These are phyloP conservation scores for Penicillium fuscoglaucum DNA, from an alignment of 2,329 filamentous ascomycete genomes.

Conservation along the genomic window DNA sequence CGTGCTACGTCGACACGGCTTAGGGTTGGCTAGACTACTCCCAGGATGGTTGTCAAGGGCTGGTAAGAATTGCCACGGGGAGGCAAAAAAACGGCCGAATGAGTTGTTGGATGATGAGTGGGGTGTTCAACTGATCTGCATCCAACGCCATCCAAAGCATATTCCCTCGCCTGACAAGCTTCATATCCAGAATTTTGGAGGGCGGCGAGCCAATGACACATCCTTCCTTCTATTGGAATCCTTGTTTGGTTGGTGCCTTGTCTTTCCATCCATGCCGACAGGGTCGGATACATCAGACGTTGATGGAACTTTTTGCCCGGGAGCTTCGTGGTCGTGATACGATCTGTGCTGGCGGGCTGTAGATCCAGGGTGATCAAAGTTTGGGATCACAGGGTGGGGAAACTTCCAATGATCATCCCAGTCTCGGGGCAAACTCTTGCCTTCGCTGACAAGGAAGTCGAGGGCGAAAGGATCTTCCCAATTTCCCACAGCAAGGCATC, in stretches of 20 bases:
- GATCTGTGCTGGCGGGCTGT: conserved; percentile 11
- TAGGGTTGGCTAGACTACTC: conserved; percentile 17
- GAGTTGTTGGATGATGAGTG: neutral
- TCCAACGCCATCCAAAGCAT: conserved; percentile 16
- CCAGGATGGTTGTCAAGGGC: conserved; percentile 17
- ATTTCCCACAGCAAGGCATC: conserved; percentile 3
- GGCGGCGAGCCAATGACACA: conserved; percentile 7
- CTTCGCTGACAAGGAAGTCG: neutral
- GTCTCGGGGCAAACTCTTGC: neutral
- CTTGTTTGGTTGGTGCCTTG: conserved; percentile 8
- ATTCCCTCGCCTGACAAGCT: conserved; percentile 12
- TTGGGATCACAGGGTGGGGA: conserved; percentile 12
- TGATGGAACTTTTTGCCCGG: neutral
- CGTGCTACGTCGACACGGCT: conserved; percentile 17
- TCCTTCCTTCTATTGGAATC: neutral
- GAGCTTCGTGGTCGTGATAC: conserved; percentile 12
- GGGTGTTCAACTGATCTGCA: conserved; percentile 12
- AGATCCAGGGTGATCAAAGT: conserved; percentile 17
- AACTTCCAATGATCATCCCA: conserved; percentile 11
- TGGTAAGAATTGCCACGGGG: conserved; percentile 7
- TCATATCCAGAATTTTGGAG: conserved; percentile 1
- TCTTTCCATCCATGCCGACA: conserved; percentile 8
- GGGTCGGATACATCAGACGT: conserved; percentile 3
- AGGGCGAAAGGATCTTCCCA: neutral
- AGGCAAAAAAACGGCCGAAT: conserved; percentile 4